Percentiles rank a stretch among this genome's conserved stretches.
These are phyloP conservation scores for Dionaea muscipula DNA, from an alignment of 179 eudicot species.

Conservation along the genomic window DNA sequence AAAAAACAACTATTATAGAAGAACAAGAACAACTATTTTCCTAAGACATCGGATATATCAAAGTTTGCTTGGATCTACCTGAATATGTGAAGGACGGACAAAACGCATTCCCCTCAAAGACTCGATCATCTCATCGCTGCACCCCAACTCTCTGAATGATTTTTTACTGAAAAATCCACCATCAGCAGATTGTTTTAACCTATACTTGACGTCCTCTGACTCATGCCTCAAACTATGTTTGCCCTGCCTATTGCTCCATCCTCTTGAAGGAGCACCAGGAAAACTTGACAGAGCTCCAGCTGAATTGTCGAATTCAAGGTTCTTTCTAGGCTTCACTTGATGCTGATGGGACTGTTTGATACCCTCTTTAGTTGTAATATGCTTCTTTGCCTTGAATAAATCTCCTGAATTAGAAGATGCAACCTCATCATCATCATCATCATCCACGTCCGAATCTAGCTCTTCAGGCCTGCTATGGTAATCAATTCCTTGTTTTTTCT, in stretches of 20 bases:
- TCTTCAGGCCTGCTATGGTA: constrained; percentile 2
- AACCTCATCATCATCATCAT: constrained; percentile 12
- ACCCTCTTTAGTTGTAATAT: constrained; percentile 19
- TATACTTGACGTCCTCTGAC: constrained; percentile 18
- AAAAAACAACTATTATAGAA: too few relatives aligned
- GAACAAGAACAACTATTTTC: background rate
- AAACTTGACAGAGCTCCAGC: constrained; percentile 10
- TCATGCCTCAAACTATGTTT: constrained; percentile 15
- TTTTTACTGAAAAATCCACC: constrained; percentile 64
- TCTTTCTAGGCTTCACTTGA: constrained; percentile 5
- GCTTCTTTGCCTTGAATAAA: constrained; percentile 15
- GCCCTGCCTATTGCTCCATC: constrained; percentile 46
- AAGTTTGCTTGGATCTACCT: constrained; percentile 31
- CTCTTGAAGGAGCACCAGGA: constrained; percentile 27
- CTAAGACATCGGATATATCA: background rate
- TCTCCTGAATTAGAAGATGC: constrained; percentile 13
- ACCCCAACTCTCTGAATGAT: constrained; percentile 55
- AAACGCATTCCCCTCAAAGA: constrained; percentile 43
- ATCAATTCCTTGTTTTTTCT: constrained; percentile 20
- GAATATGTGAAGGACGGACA: constrained; percentile 67
- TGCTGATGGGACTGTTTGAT: constrained; percentile 17
- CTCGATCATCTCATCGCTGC: constrained; percentile 48
- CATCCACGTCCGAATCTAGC: constrained; percentile 3
- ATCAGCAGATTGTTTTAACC: constrained; percentile 28
- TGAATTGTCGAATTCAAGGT: background rate